Conservation (phyloP, 2,329 filamentous ascomycete species). For the Atkinsonella hypoxylon region DNA sequence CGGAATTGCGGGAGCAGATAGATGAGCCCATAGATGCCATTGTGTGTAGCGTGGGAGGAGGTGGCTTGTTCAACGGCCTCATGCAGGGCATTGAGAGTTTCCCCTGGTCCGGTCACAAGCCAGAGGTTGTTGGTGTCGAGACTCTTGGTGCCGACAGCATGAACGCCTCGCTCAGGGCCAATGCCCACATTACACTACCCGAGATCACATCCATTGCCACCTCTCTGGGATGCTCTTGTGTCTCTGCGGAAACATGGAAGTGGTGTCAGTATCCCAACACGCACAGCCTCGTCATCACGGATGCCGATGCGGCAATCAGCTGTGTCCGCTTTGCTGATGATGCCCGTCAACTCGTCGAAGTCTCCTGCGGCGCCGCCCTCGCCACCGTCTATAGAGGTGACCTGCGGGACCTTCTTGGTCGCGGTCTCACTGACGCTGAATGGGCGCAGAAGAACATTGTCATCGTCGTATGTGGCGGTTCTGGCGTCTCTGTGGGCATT, state of each 20-base stretch:
- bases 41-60: slow-evolving; percentile 70
- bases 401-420: slow-evolving; percentile 48
- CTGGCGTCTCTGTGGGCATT: slow-evolving; percentile 50
- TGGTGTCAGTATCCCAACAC: slow-evolving; percentile 38
- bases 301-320: slow-evolving; percentile 65
- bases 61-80: slow-evolving; percentile 67
- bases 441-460: slow-evolving; percentile 62
- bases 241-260: slow-evolving; percentile 55
- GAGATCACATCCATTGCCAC: slow-evolving; percentile 67
- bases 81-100: slow-evolving; percentile 51
- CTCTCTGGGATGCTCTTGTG: slow-evolving; percentile 60
- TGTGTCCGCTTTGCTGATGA: slow-evolving; percentile 71
- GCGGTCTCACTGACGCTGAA: slow-evolving; percentile 39
- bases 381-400: slow-evolving; percentile 54
- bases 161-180: slow-evolving; percentile 44
- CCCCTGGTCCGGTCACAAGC: slow-evolving; percentile 21
- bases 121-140: slow-evolving; percentile 59
- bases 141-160: slow-evolving; percentile 64
- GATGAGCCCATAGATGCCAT: slow-evolving; percentile 50
- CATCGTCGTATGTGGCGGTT: slow-evolving; percentile 74
- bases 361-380: slow-evolving; percentile 72
- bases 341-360: slow-evolving; percentile 68
- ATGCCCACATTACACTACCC: slow-evolving; percentile 48
- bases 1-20: slow-evolving; percentile 32
- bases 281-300: slow-evolving; percentile 25